Base-by-base conservation (phyloP, 495 filamentous ascomycete genomes). In the Penicillium robsamsonii region DNA sequence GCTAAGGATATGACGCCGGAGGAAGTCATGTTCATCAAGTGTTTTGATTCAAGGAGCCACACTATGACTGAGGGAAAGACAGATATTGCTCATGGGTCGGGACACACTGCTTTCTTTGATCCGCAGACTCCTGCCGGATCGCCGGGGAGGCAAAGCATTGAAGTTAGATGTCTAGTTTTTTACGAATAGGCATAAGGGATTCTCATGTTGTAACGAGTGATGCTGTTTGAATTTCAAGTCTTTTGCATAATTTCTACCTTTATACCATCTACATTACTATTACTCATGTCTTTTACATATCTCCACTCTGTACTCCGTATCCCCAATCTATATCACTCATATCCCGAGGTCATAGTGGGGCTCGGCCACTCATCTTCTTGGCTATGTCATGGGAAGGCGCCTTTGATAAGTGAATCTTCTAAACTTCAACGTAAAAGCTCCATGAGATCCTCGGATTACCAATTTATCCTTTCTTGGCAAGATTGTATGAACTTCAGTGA, bases 151-250 rank as follows among this genome's bases (percentile, higher is more conserved):
- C 88, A 94, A 76, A 95, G 90, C 67, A 93, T 96, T 66, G 90
- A 95, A 69, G 87, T 96, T 20, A 77, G 91, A 63, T 87, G 89
- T 11, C 74, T 96, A 69, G 86, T 96, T 18, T 92, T 94, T 80
- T 54, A 54, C 38, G 52, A 54, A 24, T 54, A 54, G 20, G 49
- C 35, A 8, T 17, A 17, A 17, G 35, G 3, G 35, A 2, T 3
- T 38, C 18, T 8, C 11, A n/a, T 22, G 5, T 25, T 5, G 20
- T 13, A 29, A 17, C 4, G 20, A 12, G 20, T 43, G 1, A 22
- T 43, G 40, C 18, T n/a, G n/a, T n/a, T n/a, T n/a, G n/a, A n/a
- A 15, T 12, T 43, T 17, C 1, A 38, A n/a, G 35, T 9, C 35
- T 17, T 17, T n/a, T 38, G n/a, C 7, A 17, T 9, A 1, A 2